A percentile compares a stretch with the other conserved stretches of the same genome.
Conservation (phyloP, 352 stramenopile species). For the Elongisporangium undulatum region DNA sequence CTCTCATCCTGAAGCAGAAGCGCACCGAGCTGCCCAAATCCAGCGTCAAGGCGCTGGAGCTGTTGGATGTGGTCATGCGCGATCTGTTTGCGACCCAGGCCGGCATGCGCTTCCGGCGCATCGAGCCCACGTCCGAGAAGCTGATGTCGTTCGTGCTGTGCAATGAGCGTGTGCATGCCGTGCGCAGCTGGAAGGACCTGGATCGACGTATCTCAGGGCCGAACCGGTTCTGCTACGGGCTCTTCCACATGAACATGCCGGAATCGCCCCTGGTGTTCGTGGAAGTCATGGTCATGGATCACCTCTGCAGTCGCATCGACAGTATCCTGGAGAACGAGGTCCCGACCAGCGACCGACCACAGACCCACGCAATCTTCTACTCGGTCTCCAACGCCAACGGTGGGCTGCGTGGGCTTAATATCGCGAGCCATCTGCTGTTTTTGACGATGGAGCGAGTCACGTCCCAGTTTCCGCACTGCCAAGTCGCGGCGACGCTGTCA, state of each 20-base stretch:
- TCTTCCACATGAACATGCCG: constrained; percentile 83
- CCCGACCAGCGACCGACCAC: constrained; percentile 25
- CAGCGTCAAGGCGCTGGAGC: constrained; percentile 62
- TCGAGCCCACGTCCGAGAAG: constrained; percentile 71
- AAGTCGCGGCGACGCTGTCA: constrained; percentile 69
- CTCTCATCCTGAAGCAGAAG: constrained; percentile 43
- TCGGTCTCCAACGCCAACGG: constrained; percentile 79
- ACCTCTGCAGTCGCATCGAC: constrained; percentile 60
- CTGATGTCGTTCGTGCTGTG: constrained; percentile 62
- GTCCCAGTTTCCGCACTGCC: constrained; percentile 53
- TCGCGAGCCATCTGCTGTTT: constrained; percentile 79
- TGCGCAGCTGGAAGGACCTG: constrained; percentile 67
- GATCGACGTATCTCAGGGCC: constrained; percentile 51
- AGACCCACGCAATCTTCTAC: constrained; percentile 83
- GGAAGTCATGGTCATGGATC: constrained; percentile 63
- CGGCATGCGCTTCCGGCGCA: constrained; percentile 74
- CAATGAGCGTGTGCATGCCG: constrained; percentile 72
- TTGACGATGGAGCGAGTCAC: constrained; percentile 78
- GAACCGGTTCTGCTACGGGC: constrained; percentile 72
- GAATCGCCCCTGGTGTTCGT: constrained; percentile 73
- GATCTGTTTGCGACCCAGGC: constrained; percentile 81
- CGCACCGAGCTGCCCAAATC: constrained; percentile 32
- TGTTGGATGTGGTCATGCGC: constrained; percentile 79
- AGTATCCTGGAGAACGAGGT: constrained; percentile 56
- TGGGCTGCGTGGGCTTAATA: constrained; percentile 77